Conservation (phyloP, 495 filamentous ascomycete genomes). For the Filosporella fistucella region DNA sequence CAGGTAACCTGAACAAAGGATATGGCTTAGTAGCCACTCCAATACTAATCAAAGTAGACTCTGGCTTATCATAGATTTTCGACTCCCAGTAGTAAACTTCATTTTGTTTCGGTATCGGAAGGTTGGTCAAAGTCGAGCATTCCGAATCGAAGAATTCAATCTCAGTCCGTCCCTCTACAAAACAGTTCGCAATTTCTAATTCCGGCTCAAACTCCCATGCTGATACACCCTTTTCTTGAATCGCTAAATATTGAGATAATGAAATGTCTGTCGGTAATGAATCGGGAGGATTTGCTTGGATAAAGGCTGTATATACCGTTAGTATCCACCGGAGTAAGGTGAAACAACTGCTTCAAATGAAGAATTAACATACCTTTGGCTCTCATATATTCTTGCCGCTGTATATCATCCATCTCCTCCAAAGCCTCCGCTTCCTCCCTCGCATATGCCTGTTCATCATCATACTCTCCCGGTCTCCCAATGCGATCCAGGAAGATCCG, state of each 20-base stretch:
- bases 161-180: constrained; percentile 92
- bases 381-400: constrained; percentile 82
- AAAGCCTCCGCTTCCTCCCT: constrained; percentile 93
- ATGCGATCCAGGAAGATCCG: constrained; percentile 92
- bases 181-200: constrained; percentile 97
- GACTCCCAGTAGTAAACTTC: constrained; percentile 99
- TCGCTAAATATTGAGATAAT: constrained; percentile 92
- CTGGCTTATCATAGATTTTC: constrained; percentile 96
- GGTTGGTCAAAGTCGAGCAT: constrained; percentile 94
- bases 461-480: constrained; percentile 90
- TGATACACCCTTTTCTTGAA: constrained; percentile 97
- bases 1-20: constrained; percentile 88
- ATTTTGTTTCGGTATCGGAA: constrained; percentile 96
- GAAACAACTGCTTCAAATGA: background rate
- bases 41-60: constrained; percentile 76
- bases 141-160: constrained; percentile 98
- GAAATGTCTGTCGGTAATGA: constrained; percentile 96
- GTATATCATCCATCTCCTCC: constrained; percentile 92
- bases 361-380: constrained; percentile 75
- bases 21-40: constrained; percentile 96
- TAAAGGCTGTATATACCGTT: constrained; percentile 60
- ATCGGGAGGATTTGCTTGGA: constrained; percentile 92
- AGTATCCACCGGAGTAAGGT: background rate
- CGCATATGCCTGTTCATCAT: constrained; percentile 90
- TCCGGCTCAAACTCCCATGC: constrained; percentile 99